Evolutionary conservation across 495 filamentous ascomycete species (phyloP), one percentile per base, ranked within the genome.

Genomic region (Hypoxylon fuscum): DNA sequence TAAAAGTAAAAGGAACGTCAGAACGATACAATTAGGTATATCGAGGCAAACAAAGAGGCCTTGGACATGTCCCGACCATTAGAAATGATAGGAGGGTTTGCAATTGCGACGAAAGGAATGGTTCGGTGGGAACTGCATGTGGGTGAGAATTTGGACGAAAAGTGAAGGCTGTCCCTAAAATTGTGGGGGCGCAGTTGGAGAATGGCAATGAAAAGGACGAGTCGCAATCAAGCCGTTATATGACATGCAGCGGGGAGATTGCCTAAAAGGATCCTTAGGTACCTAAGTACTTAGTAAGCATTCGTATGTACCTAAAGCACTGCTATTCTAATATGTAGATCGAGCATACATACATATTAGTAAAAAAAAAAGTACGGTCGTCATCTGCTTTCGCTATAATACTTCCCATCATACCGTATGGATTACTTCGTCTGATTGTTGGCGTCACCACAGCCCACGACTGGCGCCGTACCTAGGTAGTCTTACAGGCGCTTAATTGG

Each of bases 141-240:
- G 46, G 25, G 21, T 50, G 34, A 40, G 9, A 17, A 38, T 14
- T 17, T 37, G 34, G 5, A 40, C n/a, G n/a, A n/a, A n/a, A n/a
- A n/a, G n/a, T n/a, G n/a, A n/a, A 18, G 15, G 52, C 56, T 48
- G 50, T 56, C 56, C 51, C 42, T 57, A 48, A 46, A 53, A 46
- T 15, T 34, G 62, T 60, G 62, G 62, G 56, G 62, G 46, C 47
- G 22, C 38, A 18, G 48, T 29, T 46, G 46, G 29, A 66, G 53
- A 68, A 68, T 27, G 64, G 64, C 50, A 68, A 63, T 62, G 40
- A 21, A 48, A 45, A 29, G 38, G 42, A 51, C 64, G 45, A 68
- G 59, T 68, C 64, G 59, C 54, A 68, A 68, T 68, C 52, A 66
- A 60, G 40, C 34, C 29, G 29, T 37, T 22, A 15, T 35, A 55